phyloP scores from a whole-genome alignment of 2,329 filamentous ascomycete genomes.

The Blumeria graminis region DNA sequence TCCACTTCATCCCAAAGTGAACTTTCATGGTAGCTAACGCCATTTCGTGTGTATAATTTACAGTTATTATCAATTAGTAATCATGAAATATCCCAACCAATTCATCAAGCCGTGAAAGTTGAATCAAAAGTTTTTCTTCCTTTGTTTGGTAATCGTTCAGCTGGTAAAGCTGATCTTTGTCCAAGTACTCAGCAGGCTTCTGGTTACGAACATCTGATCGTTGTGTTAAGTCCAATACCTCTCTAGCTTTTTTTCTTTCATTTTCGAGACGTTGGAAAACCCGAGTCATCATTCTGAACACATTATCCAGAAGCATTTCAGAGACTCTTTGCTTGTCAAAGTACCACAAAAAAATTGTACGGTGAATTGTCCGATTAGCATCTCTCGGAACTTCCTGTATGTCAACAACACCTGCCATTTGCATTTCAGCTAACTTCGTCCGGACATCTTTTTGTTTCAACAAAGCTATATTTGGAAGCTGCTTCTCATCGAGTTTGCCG shows the following conservation, averaged over 20 bases:
- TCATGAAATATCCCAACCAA: slow-evolving; percentile 66
- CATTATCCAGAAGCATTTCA: slow-evolving; percentile 48
- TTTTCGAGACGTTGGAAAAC: slow-evolving; percentile 58
- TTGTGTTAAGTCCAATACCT: slow-evolving; percentile 58
- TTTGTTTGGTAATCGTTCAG: slow-evolving; percentile 35
- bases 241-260: slow-evolving; percentile 46
- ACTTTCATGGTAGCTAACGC: no score
- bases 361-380: slow-evolving; percentile 52
- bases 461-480: slow-evolving; percentile 54
- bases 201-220: slow-evolving; percentile 67
- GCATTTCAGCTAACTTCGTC: slow-evolving; percentile 62
- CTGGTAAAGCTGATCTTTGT: slow-evolving; percentile 43
- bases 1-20: no score
- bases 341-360: slow-evolving; percentile 80
- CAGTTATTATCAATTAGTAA: slow-evolving; percentile 21
- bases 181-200: slow-evolving; percentile 52
- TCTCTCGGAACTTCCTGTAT: slow-evolving; percentile 89
- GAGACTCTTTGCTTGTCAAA: slow-evolving; percentile 56
- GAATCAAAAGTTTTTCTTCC: slow-evolving; percentile 49
- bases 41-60: no score
- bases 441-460: slow-evolving; percentile 72
- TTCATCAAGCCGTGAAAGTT: slow-evolving; percentile 63
- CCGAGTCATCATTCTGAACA: slow-evolving; percentile 76
- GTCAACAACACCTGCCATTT: slow-evolving; percentile 66
- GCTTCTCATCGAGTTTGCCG: slow-evolving; percentile 88